phyloP scores from a whole-genome alignment of 1,284 basidiomycete genomes.

The Moesziomyces globuligerus region DNA sequence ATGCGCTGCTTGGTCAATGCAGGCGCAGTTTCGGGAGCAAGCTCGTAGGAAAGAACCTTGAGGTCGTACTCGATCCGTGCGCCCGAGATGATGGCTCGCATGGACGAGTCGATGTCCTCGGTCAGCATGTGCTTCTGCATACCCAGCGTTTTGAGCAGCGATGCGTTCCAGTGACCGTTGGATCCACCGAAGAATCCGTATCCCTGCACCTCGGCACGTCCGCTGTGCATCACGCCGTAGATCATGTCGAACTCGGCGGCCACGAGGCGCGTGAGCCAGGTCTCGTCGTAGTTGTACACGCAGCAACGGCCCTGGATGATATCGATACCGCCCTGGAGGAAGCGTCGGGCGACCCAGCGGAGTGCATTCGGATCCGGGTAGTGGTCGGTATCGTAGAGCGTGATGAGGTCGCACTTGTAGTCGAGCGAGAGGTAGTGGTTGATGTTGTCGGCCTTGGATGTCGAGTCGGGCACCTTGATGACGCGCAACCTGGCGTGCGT shows the following conservation, averaged over 20 bases:
- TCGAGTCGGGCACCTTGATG: conserved; percentile 59
- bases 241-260: conserved; percentile 62
- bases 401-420: conserved; percentile 55
- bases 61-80: conserved; percentile 60
- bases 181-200: conserved; percentile 62
- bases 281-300: conserved; percentile 59
- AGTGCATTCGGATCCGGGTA: conserved; percentile 56
- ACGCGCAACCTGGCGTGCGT: conserved; percentile 46
- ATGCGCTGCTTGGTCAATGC: conserved; percentile 58
- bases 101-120: conserved; percentile 61
- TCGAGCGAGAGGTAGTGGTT: conserved; percentile 58
- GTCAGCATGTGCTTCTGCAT: conserved; percentile 62
- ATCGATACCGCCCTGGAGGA: conserved; percentile 59
- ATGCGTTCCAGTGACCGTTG: conserved; percentile 63
- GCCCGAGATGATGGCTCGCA: conserved; percentile 61
- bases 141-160: conserved; percentile 50
- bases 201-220: conserved; percentile 52
- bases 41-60: conserved; percentile 57
- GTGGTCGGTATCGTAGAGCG: conserved; percentile 61
- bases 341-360: conserved; percentile 52
- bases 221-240: conserved; percentile 60
- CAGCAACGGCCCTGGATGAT: conserved; percentile 62
- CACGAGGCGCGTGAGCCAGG: conserved; percentile 47
- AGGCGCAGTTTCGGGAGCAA: conserved; percentile 51
- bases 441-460: conserved; percentile 60